phyloP scores from a whole-genome alignment of 768 basidiomycete species.

The Cystofilobasidium bisporidii region DNA sequence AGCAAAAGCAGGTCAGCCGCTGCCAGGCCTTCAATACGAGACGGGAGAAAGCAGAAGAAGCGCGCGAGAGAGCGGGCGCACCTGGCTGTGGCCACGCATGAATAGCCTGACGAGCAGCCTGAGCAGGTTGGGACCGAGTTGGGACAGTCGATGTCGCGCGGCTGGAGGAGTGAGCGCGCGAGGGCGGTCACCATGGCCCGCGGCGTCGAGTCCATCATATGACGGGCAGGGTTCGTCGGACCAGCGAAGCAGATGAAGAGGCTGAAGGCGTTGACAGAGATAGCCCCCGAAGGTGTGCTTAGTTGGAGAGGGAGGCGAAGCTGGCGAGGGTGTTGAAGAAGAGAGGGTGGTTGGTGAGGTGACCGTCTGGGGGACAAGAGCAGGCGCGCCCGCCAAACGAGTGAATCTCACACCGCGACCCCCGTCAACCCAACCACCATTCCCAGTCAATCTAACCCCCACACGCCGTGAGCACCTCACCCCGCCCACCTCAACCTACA shows the following conservation, averaged over 20 bases:
- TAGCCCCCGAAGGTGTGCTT: no score
- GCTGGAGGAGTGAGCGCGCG: neutral
- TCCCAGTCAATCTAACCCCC: no score
- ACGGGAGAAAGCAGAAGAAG: neutral
- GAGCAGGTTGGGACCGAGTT: constrained; percentile 17
- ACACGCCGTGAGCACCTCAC: no score
- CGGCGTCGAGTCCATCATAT: neutral
- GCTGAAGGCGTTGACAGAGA: neutral
- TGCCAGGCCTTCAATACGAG: neutral
- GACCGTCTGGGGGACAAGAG: neutral
- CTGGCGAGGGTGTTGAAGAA: neutral
- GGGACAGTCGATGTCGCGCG: constrained; percentile 24
- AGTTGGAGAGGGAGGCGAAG: neutral
- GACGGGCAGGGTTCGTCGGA: no score
- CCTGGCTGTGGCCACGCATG: constrained; percentile 22
- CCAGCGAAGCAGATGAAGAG: neutral
- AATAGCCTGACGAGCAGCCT: constrained; percentile 10
- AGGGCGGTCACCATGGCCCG: neutral
- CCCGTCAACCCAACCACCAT: no score
- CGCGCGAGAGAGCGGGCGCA: neutral
- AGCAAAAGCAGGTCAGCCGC: no score
- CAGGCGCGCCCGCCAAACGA: no score
- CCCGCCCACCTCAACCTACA: no score
- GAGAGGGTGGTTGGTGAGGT: neutral
- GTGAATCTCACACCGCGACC: no score